Base-by-base conservation (phyloP, 768 basidiomycete genomes). In the Mycena metata region DNA sequence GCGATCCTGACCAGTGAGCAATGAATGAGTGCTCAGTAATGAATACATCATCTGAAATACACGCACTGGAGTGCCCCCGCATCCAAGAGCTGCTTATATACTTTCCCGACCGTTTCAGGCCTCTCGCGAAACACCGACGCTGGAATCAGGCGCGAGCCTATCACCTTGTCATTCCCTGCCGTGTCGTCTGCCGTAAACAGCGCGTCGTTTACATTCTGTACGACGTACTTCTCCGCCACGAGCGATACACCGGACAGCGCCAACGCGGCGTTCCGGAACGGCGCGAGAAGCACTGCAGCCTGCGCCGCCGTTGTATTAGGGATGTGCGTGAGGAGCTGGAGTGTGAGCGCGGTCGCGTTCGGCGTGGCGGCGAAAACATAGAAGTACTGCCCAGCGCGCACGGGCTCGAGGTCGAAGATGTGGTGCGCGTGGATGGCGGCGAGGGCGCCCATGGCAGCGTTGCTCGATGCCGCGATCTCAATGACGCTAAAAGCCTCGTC, bases 381-480 rank as follows among this genome's bases (percentile, higher is more conserved):
- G 63, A 80, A 75, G 54, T 80, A 81, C 64, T 78, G 79, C 17
- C 76, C 77, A 12, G 74, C 73, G 30, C 69, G 72, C 5, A 76
- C 51, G 19, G 71, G 42, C 62, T 81, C 80, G 70, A 76, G 76
- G 57, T 79, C 78, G 56, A 77, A 79, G 43, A 81, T 79, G 47
- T 82, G 82, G 21, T 69, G 69, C 17, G 81, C 76, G 45, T 30
- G 30, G 30, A 30, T 6, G 30, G 73, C 66, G 35, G 73, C 73
- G 35, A 82, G 58, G 49, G 72, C 71, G 8, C 73, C 74, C 60
- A 76, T 75, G 49, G 67, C 60, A 16, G 66, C 63, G 54, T 71
- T 68, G 39, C 69, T 69, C 50, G 68, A 47, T 13, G 74, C 64
- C n/a, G 61, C 21, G 69, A 79, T 67, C 36, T 52, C 55, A 8